Percentiles rank a stretch among this genome's conserved stretches.
These are phyloP conservation scores for Aureobasidium sp. DNA, from an alignment of 2,329 filamentous ascomycete genomes.

Conservation along the genomic window DNA sequence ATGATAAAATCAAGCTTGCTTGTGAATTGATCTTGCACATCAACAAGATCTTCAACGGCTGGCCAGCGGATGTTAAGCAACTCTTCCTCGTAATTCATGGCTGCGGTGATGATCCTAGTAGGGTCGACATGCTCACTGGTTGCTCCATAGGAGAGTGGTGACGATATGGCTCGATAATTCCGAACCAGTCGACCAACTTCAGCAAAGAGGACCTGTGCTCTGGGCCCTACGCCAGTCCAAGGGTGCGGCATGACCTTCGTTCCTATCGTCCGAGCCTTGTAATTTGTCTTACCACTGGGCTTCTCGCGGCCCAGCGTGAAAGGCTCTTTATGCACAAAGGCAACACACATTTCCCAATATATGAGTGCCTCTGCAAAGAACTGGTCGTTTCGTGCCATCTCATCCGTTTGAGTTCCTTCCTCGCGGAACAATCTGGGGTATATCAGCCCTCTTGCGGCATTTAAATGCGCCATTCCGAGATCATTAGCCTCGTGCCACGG, in stretches of 20 bases:
- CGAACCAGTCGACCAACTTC: slow-evolving; percentile 36
- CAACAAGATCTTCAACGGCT: slow-evolving; percentile 41
- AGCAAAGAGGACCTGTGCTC: slow-evolving; percentile 39
- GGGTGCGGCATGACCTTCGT: slow-evolving; percentile 32
- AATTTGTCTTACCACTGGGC: slow-evolving; percentile 22
- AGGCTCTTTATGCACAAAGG: slow-evolving; percentile 43
- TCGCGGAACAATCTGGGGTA: slow-evolving; percentile 37
- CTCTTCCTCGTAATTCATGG: slow-evolving; percentile 41
- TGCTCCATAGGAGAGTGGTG: neutral
- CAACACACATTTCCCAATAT: slow-evolving; percentile 54
- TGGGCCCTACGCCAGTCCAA: slow-evolving; percentile 44
- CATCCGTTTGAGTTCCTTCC: slow-evolving; percentile 27
- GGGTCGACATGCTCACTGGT: slow-evolving; percentile 20
- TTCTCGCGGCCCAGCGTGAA: slow-evolving; percentile 8
- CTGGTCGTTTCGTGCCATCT: slow-evolving; percentile 31
- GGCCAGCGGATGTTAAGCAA: slow-evolving; percentile 44
- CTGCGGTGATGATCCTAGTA: slow-evolving; percentile 24
- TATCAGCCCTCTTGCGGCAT: slow-evolving; percentile 39
- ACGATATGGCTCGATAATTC: slow-evolving; percentile 16
- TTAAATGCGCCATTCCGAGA: slow-evolving; percentile 48
- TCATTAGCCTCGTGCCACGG: slow-evolving; percentile 54
- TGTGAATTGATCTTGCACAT: slow-evolving; percentile 47
- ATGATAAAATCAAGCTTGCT: slow-evolving; percentile 48
- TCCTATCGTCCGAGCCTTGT: neutral
- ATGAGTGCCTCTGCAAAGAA: slow-evolving; percentile 53